Evolutionary conservation across 1,284 basidiomycete species (phyloP).

Genomic region (Cryptococcus floricola): DNA sequence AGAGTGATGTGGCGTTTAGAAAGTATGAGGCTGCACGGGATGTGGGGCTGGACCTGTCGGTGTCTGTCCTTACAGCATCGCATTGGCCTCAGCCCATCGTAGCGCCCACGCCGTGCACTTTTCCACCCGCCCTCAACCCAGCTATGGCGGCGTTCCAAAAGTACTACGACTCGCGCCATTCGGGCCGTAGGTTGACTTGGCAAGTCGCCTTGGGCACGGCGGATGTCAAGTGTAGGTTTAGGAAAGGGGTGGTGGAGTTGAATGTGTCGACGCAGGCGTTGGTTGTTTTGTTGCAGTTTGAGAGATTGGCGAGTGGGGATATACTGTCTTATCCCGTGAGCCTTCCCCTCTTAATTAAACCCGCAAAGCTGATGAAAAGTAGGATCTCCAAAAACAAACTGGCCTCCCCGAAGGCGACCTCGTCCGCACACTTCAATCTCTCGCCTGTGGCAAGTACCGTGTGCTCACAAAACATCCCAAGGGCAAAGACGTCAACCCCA

Average conservation of each 20-base stretch:
- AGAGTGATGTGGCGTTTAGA: constrained; percentile 71
- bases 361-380: background rate
- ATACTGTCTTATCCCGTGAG: constrained; percentile 51
- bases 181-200: constrained; percentile 88
- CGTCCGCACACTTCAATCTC: constrained; percentile 85
- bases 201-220: constrained; percentile 88
- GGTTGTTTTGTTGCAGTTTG: constrained; percentile 84
- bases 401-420: constrained; percentile 73
- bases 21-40: constrained; percentile 50
- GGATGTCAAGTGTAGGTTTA: constrained; percentile 83
- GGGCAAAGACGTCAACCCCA: constrained; percentile 69
- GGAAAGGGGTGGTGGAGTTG: constrained; percentile 74
- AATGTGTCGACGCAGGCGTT: constrained; percentile 90
- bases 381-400: constrained; percentile 60
- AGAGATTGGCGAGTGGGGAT: constrained; percentile 64
- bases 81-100: constrained; percentile 75
- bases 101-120: constrained; percentile 58
- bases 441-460: constrained; percentile 96
- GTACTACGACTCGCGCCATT: constrained; percentile 86
- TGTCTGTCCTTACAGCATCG: constrained; percentile 86
- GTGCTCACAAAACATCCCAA: constrained; percentile 87
- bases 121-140: constrained; percentile 63
- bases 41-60: constrained; percentile 71
- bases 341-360: background rate
- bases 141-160: constrained; percentile 75